phyloP scores from a whole-genome alignment of 441 rosid species.

The Mallotus repandus region DNA sequence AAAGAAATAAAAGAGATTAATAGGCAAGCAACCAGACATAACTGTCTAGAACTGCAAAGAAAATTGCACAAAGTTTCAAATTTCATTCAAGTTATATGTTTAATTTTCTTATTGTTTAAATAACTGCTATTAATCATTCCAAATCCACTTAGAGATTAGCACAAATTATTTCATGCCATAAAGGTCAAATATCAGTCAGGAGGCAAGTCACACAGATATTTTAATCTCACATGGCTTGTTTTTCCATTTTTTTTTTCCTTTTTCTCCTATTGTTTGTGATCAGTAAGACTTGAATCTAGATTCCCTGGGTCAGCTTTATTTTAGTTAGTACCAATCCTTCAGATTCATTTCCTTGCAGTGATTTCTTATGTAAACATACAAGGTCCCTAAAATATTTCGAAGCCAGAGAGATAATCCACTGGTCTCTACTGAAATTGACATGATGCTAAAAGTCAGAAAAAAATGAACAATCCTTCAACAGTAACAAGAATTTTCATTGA shows the following conservation, averaged over 20 bases:
- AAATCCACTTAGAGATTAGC: background rate
- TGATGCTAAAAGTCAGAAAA: background rate
- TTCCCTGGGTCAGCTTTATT: background rate
- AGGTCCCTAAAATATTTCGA: background rate
- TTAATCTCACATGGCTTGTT: background rate
- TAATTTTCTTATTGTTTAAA: background rate
- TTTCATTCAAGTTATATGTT: background rate
- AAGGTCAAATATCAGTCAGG: background rate
- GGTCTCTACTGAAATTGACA: background rate
- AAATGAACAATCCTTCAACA: background rate
- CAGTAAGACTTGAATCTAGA: background rate
- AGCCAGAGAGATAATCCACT: background rate
- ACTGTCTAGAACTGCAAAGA: background rate
- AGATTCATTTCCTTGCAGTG: background rate
- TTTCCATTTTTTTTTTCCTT: background rate
- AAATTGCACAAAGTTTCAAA: background rate
- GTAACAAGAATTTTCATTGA: background rate
- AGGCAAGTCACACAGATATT: background rate
- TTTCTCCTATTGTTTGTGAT: background rate
- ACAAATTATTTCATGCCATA: slow-evolving; percentile 8
- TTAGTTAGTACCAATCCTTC: background rate
- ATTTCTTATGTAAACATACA: too few relatives aligned
- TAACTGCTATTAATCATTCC: background rate
- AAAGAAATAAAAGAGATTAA: slow-evolving; percentile 10
- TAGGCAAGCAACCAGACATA: slow-evolving; percentile 5